Evolutionary conservation across 352 stramenopile species (phyloP).

Genomic region (Phytophthora idaei): DNA sequence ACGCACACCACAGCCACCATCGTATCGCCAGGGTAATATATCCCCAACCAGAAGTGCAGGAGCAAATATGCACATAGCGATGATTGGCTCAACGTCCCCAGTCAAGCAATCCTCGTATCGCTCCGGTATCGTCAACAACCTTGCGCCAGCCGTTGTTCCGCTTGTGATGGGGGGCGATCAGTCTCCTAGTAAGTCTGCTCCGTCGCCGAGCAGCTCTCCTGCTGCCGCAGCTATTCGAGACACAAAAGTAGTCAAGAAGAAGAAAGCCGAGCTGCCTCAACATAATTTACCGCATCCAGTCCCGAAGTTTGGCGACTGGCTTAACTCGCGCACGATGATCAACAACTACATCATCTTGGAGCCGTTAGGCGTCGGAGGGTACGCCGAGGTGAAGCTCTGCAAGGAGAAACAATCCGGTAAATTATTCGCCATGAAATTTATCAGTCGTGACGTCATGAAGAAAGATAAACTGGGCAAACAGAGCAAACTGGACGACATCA

Average conservation of each 20-base stretch:
- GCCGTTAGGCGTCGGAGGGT: slow-evolving; percentile 84
- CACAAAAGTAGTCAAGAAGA: slow-evolving; percentile 85
- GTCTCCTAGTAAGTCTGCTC: slow-evolving; percentile 20
- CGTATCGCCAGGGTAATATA: slow-evolving; percentile 37
- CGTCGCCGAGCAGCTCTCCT: slow-evolving; percentile 11
- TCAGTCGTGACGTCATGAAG: slow-evolving; percentile 88
- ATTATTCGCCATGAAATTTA: slow-evolving; percentile 89
- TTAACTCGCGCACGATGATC: slow-evolving; percentile 89
- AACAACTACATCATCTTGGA: slow-evolving; percentile 95
- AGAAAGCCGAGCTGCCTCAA: slow-evolving; percentile 76
- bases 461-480: slow-evolving; percentile 83
- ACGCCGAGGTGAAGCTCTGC: slow-evolving; percentile 91
- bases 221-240: slow-evolving; percentile 55
- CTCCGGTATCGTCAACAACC: slow-evolving; percentile 52
- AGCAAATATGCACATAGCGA: slow-evolving; percentile 10
- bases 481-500: slow-evolving; percentile 84
- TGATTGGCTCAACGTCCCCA: slow-evolving; percentile 27
- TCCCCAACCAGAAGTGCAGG: slow-evolving; percentile 50
- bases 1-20: slow-evolving; percentile 34
- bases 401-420: slow-evolving; percentile 81
- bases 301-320: slow-evolving; percentile 84
- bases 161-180: slow-evolving; percentile 29
- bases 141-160: slow-evolving; percentile 42
- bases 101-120: slow-evolving; percentile 59
- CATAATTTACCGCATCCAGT: slow-evolving; percentile 76